Evolutionary conservation across 1,139 yeast genomes (phyloP).

Genomic region (Tardiomyces depauwii): DNA sequence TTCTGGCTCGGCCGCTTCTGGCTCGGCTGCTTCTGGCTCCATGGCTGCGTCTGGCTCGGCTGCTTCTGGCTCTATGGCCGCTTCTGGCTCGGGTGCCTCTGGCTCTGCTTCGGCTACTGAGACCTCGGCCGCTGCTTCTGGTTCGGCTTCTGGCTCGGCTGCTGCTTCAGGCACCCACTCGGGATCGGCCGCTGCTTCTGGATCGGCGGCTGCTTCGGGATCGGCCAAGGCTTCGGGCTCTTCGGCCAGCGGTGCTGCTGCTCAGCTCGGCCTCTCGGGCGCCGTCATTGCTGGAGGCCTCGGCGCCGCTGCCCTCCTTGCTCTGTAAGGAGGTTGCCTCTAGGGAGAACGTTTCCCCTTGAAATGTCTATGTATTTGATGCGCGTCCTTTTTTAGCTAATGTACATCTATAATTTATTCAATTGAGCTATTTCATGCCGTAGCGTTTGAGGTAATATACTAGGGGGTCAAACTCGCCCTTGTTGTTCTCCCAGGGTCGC

Average conservation of each 20-base stretch:
- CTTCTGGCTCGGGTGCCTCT: constrained; percentile 3
- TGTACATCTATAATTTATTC: background rate
- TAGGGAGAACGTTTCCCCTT: constrained; percentile 9
- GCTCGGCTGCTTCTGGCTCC: constrained; percentile 4
- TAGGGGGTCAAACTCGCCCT: too few relatives aligned
- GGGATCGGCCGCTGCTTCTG: background rate
- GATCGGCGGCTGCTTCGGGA: background rate
- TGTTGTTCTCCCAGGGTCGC: too few relatives aligned
- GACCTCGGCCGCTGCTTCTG: constrained; percentile 2
- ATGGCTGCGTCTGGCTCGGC: constrained; percentile 5
- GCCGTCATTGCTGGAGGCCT: background rate
- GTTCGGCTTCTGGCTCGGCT: constrained; percentile 4
- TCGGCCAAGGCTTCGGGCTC: background rate
- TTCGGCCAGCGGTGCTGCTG: background rate
- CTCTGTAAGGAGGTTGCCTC: constrained; percentile 9
- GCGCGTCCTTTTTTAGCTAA: constrained; percentile 12
- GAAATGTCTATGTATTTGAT: constrained; percentile 16
- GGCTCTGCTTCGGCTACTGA: background rate
- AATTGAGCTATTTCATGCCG: too few relatives aligned
- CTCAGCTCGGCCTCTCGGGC: background rate
- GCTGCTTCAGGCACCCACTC: too few relatives aligned
- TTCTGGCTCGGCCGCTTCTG: constrained; percentile 2
- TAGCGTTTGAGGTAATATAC: too few relatives aligned
- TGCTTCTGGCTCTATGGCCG: constrained; percentile 5
- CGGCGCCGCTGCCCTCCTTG: background rate